phyloP scores from a whole-genome alignment of 1,284 basidiomycete genomes.

The Apiotrichum sp. region DNA sequence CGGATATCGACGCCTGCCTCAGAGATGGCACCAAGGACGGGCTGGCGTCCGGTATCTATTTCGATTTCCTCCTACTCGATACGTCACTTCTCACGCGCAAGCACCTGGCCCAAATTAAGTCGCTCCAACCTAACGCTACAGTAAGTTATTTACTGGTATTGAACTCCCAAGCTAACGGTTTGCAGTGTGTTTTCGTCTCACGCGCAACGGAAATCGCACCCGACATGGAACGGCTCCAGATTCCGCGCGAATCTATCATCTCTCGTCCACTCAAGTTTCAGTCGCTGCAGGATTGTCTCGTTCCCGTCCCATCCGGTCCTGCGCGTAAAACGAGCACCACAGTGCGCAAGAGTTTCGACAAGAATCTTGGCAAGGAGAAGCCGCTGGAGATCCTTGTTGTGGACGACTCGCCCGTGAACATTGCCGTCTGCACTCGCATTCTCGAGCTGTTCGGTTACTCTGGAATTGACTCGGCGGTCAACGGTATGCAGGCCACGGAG shows the following conservation, averaged over 20 bases:
- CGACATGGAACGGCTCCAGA: conserved; percentile 12
- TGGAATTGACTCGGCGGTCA: conserved; percentile 26
- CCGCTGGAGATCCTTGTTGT: conserved; percentile 41
- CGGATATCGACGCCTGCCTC: conserved; percentile 14
- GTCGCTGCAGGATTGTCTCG: conserved; percentile 28
- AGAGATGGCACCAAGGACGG: conserved; percentile 19
- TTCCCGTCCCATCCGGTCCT: conserved; percentile 1
- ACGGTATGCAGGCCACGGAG: conserved; percentile 39
- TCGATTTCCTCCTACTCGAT: conserved; percentile 27
- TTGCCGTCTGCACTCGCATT: conserved; percentile 34
- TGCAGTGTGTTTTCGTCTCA: conserved; percentile 30
- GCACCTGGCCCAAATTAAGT: conserved; percentile 15
- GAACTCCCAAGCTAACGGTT: conserved; percentile 1
- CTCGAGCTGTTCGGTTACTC: conserved; percentile 41
- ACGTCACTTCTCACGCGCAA: conserved; percentile 15
- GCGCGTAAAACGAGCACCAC: not conserved
- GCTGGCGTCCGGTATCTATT: conserved; percentile 17
- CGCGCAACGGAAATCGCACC: conserved; percentile 29
- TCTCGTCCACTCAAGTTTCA: conserved; percentile 38
- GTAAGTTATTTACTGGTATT: conserved; percentile 6
- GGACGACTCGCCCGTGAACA: conserved; percentile 43
- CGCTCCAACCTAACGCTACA: conserved; percentile 28
- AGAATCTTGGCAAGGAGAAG: conserved; percentile 10
- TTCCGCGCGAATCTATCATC: conserved; percentile 29
- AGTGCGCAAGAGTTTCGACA: conserved; percentile 5